Evolutionary conservation across 352 stramenopile genomes (phyloP).

Genomic region (Pythium sp.): DNA sequence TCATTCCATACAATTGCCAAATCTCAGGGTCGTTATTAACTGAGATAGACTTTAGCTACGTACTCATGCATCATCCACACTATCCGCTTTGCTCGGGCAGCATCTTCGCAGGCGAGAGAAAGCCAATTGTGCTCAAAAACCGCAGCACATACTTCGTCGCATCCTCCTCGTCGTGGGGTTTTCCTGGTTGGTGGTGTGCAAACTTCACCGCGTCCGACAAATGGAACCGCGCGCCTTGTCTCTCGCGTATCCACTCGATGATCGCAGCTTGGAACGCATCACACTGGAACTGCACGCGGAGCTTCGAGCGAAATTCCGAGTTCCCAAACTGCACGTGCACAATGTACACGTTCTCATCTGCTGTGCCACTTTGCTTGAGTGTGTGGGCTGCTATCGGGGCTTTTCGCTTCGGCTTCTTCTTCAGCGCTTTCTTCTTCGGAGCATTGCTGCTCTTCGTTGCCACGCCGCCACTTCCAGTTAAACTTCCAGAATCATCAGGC

Average conservation of each 20-base stretch:
- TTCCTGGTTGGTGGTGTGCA: not conserved
- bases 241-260: slow-evolving; percentile 54
- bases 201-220: slow-evolving; percentile 4
- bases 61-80: not conserved
- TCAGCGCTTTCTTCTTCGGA: slow-evolving; percentile 29
- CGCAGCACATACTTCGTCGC: slow-evolving; percentile 40
- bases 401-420: slow-evolving; percentile 38
- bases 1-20: no score
- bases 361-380: not conserved
- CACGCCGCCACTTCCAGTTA: not conserved
- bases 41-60: no score
- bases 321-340: slow-evolving; percentile 29
- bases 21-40: no score
- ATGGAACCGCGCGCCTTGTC: slow-evolving; percentile 4
- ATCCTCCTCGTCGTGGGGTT: slow-evolving; percentile 22
- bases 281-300: slow-evolving; percentile 56
- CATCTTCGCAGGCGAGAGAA: slow-evolving; percentile 38
- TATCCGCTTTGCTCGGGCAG: slow-evolving; percentile 1
- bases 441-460: not conserved
- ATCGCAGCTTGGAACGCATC: slow-evolving; percentile 37
- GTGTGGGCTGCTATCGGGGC: not conserved
- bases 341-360: slow-evolving; percentile 27
- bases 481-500: not conserved
- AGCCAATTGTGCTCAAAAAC: slow-evolving; percentile 49
- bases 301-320: slow-evolving; percentile 20